Evolutionary conservation across 805 yeast genomes (phyloP), one percentile per base, ranked within the genome.

Genomic region (Blastobotrys attinorum): DNA sequence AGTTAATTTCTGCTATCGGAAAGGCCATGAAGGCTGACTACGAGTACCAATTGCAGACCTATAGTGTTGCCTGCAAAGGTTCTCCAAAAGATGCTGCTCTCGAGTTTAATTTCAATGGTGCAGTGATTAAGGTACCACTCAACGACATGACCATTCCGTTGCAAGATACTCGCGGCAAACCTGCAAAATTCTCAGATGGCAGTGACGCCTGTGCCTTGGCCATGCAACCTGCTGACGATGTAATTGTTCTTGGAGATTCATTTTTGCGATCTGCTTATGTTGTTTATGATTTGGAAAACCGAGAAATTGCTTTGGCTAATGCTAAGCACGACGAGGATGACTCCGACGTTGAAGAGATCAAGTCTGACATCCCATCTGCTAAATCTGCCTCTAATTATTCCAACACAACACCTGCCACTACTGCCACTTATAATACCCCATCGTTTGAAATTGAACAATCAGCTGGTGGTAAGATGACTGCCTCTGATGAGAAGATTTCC

Each of bases 261-360:
- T 72, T 83, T 55, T 62, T 83, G 47, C 68, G 84, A 40, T 69
- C 73, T 34, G 79, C 79, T 2, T 84, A 83, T 57, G 71, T 74
- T 20, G 86, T 80, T 11, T 80, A 71, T 59, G 84, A 84, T 57
- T 65, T 80, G 44, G 86, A 81, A 15, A 72, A 70, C 49, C 61
- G 61, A 40, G 68, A 74, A 52, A 64, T 82, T 33, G 74, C 81
- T 0, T 47, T 83, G 44, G 87, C 80, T 5, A 71, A 67, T 48
- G 70, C 74, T 15, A 46, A 37, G 36, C 21, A 10, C 22, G 27
- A 27, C 21, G 21, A 8, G 6, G 10, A n/a, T 21, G 36, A 50
- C 6, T 27, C 59, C 4, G 41, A 62, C 39, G 47, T 58, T 39
- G 58, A 51, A 22, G 57, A 45, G n/a, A 56, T 62, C 37, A 27